phyloP scores from a whole-genome alignment of 2,329 filamentous ascomycete species.

The Hypomyces perniciosus region DNA sequence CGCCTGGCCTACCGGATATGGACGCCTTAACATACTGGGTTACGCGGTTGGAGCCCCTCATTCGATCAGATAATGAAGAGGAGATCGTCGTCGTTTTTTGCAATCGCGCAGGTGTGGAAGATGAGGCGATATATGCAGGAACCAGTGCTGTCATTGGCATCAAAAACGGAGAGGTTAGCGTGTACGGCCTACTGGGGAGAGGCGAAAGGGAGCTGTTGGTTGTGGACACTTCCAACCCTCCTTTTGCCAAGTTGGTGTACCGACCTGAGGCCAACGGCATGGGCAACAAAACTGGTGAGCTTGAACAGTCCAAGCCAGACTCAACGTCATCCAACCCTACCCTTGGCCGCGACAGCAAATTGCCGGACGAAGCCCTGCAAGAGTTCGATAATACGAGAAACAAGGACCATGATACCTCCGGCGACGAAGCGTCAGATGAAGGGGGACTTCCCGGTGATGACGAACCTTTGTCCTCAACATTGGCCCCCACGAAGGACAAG shows the following conservation, averaged over 20 bases:
- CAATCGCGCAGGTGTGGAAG: slow-evolving; percentile 64
- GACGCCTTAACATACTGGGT: slow-evolving; percentile 73
- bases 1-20: slow-evolving; percentile 58
- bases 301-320: not conserved
- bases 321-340: not conserved
- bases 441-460: no score
- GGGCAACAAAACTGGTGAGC: not conserved
- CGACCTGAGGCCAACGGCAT: not conserved
- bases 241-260: slow-evolving; percentile 40
- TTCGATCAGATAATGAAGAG: slow-evolving; percentile 42
- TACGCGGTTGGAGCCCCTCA: slow-evolving; percentile 60
- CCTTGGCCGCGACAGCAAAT: no score
- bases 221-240: slow-evolving; percentile 51
- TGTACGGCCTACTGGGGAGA: slow-evolving; percentile 65
- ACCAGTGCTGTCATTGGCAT: slow-evolving; percentile 67
- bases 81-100: slow-evolving; percentile 65
- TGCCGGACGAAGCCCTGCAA: no score
- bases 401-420: no score
- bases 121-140: slow-evolving; percentile 62
- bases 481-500: no score
- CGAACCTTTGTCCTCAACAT: not conserved
- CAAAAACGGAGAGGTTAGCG: slow-evolving; percentile 55
- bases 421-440: no score
- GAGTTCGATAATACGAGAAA: not conserved
- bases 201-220: slow-evolving; percentile 62